Base-by-base conservation (phyloP, 2,329 filamentous ascomycete genomes). In the Neopestalotiopsis sp. region DNA sequence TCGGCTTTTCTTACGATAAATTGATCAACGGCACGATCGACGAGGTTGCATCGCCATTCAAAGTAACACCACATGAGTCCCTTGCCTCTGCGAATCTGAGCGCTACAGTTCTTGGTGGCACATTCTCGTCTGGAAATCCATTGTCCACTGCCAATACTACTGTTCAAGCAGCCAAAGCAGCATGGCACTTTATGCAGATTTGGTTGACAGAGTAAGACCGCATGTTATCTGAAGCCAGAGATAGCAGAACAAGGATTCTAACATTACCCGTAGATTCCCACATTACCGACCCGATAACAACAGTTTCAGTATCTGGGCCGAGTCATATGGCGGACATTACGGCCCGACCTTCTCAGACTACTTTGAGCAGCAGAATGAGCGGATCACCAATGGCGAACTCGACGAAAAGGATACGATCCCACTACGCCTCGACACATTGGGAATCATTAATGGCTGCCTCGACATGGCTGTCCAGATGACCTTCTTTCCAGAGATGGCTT, bases 401-500 rank as follows among this genome's bases (percentile, higher is more conserved):
- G 5, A 24, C n/a, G n/a, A n/a, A 38, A 38, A 38, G 14, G 20
- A 53, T 17, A 38, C 62, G 24, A 30, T 63, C 9, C 58, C 63
- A 4, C 64, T 92, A 59, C 85, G 87, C 68, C 81, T 94, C 10
- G 82, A 82, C 13, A 88, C 91, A 0, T 79, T 94, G 0, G 91
- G 91, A 28, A 91, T 94, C 69, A 82, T 93, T 69, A 93, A 94
- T 76, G 92, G 91, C 13, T 88, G 91, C 71, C 82, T 94, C 45
- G 92, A 94, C 74, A 84, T 87, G 72, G 77, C 89, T 38, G 83
- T 89, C 1, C 90, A 94, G 79, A 82, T 83, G 3, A 86, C 87
- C 2, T 87, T 80, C 73, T 89, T 88, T 71, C 85, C 88, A 1
- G 75, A 79, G 7, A 91, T 90, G 76, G 87, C 88, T 10, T 83